Conservation (phyloP, 352 stramenopile species). For the Pythium biforme region DNA sequence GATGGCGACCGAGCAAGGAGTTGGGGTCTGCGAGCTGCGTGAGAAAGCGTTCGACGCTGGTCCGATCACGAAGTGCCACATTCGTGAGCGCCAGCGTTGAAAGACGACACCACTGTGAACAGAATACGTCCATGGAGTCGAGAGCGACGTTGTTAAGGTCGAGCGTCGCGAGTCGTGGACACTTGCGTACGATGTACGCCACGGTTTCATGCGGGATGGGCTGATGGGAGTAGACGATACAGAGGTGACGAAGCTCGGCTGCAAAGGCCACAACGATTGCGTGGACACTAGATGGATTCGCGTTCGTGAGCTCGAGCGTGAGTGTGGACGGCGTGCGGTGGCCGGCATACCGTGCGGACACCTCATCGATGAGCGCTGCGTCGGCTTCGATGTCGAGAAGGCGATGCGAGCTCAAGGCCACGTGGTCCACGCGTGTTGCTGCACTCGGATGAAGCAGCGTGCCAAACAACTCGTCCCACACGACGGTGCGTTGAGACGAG, state of each 20-base stretch:
- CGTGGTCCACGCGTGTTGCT: neutral
- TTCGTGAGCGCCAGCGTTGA: constrained; percentile 16
- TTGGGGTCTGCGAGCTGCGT: constrained; percentile 1
- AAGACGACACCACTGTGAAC: neutral
- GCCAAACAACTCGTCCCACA: constrained; percentile 9
- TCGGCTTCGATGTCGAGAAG: neutral
- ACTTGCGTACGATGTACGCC: constrained; percentile 8
- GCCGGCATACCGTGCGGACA: neutral
- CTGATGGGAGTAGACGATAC: neutral
- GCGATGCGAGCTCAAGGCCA: neutral
- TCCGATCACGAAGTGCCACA: neutral
- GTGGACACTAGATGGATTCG: neutral
- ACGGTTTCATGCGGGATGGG: neutral
- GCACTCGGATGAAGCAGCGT: constrained; percentile 8
- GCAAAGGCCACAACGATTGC: neutral
- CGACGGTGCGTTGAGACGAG: neutral
- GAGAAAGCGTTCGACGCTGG: constrained; percentile 11
- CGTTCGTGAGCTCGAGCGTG: neutral
- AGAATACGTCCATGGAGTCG: constrained; percentile 15
- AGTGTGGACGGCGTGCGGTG: neutral
- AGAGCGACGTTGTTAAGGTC: constrained; percentile 19
- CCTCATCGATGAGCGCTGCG: neutral
- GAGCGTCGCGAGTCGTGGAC: constrained; percentile 13
- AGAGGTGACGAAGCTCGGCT: constrained; percentile 1
- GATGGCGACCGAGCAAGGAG: neutral